phyloP scores from a whole-genome alignment of 2,329 filamentous ascomycete species.

The Alternaria triticina region DNA sequence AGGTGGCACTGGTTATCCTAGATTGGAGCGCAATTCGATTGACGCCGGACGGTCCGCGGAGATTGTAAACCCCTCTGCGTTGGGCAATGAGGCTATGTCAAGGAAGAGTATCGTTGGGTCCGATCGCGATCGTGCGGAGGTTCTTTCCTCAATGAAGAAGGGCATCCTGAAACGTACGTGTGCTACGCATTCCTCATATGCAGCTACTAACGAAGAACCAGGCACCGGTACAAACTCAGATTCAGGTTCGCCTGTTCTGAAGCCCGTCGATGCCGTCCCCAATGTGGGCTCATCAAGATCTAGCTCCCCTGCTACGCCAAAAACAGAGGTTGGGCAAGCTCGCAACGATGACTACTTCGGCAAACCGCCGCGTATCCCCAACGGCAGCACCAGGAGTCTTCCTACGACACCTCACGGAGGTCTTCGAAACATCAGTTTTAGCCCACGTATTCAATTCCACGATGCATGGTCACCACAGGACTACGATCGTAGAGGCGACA shows the following conservation, averaged over 20 bases:
- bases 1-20: conserved; percentile 82
- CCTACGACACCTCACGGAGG: conserved; percentile 76
- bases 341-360: conserved; percentile 87
- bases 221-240: conserved; percentile 64
- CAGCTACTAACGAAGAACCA: conserved; percentile 25
- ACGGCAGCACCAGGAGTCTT: conserved; percentile 78
- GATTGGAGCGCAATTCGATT: conserved; percentile 80
- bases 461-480: conserved; percentile 96
- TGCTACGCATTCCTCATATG: conserved; percentile 6
- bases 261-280: conserved; percentile 65
- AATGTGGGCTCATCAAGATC: conserved; percentile 81
- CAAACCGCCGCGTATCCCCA: conserved; percentile 71
- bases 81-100: conserved; percentile 56
- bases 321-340: conserved; percentile 62
- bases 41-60: conserved; percentile 65
- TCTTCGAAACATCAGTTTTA: conserved; percentile 74
- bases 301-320: conserved; percentile 87
- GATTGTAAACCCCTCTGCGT: conserved; percentile 44
- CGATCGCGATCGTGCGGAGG: conserved; percentile 87
- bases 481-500: conserved; percentile 93
- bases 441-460: conserved; percentile 90
- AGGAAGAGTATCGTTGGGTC: conserved; percentile 91
- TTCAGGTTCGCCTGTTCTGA: conserved; percentile 71
- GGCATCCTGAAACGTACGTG: conserved; percentile 88
- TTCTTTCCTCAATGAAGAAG: conserved; percentile 90